Evolutionary conservation across 306 rosid species (phyloP).

Genomic region (Betula pendula): DNA sequence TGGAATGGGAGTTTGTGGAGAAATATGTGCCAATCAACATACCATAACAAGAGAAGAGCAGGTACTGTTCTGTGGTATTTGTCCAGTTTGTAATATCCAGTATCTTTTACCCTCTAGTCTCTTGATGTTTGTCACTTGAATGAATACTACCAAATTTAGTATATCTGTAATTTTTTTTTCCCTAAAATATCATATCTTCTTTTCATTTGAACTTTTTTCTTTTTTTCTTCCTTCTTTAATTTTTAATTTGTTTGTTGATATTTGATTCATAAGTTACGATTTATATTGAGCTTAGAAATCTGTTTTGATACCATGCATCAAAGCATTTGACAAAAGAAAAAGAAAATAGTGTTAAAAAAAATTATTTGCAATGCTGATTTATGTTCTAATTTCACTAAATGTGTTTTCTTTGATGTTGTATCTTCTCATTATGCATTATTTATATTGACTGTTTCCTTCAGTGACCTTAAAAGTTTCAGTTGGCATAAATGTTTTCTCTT

Average conservation of each 20-base stretch:
- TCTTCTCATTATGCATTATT: not conserved
- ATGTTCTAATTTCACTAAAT: conserved; percentile 14
- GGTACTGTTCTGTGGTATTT: conserved; percentile 45
- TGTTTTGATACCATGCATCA: not conserved
- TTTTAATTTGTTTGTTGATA: not conserved
- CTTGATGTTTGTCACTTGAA: conserved; percentile 3
- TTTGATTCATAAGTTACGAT: not conserved
- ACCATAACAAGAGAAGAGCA: conserved; percentile 77
- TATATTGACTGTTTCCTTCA: not conserved
- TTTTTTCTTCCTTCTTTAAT: not conserved
- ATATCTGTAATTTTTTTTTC: not conserved
- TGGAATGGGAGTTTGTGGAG: conserved; percentile 89
- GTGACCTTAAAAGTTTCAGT: conserved; percentile 15
- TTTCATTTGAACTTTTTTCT: not conserved
- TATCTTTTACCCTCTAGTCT: not conserved
- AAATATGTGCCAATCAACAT: conserved; percentile 74
- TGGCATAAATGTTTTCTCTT: conserved; percentile 3
- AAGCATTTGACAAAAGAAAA: not conserved
- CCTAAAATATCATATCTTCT: not conserved
- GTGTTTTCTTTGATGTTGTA: not conserved
- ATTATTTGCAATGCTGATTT: conserved; percentile 7
- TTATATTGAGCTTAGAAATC: not conserved
- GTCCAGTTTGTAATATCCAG: conserved; percentile 11
- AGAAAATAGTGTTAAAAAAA: not conserved
- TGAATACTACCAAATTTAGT: not conserved